Conservation (phyloP, 768 basidiomycete genomes). For the Russula olivacea region DNA sequence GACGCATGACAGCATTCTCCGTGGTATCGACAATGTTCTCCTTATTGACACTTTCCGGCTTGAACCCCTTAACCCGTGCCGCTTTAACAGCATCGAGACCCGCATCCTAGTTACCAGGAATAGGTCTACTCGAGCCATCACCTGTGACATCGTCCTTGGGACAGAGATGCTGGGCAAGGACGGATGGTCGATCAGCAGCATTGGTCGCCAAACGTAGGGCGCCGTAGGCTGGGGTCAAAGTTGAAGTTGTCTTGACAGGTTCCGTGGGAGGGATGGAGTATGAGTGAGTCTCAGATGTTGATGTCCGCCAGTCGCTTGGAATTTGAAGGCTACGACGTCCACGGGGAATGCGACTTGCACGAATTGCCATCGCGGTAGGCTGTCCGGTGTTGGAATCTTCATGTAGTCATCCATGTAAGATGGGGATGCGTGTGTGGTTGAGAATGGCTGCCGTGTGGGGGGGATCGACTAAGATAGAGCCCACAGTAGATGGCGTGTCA, state of each 20-base stretch:
- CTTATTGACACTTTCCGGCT: constrained; percentile 14
- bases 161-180: not conserved
- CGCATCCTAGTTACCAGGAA: not conserved
- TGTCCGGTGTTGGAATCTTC: constrained; percentile 4
- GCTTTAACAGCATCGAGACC: not conserved
- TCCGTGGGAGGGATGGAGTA: not conserved
- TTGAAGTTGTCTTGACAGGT: not conserved
- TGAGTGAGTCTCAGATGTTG: not conserved
- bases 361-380: not conserved
- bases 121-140: not conserved
- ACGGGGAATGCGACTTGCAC: constrained; percentile 19
- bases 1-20: not conserved
- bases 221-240: not conserved
- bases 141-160: not conserved
- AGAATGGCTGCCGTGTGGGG: constrained; percentile 20
- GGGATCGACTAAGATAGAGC: constrained; percentile 22
- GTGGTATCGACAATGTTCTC: constrained; percentile 6
- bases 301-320: not conserved
- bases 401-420: not conserved
- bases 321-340: constrained; percentile 19
- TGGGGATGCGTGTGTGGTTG: constrained; percentile 22
- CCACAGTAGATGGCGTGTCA: constrained; percentile 16
- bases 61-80: constrained; percentile 3
- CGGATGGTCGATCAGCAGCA: not conserved
- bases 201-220: constrained; percentile 3